phyloP scores from a whole-genome alignment of 805 yeast genomes.

The Hanseniaspora guilliermondii region DNA sequence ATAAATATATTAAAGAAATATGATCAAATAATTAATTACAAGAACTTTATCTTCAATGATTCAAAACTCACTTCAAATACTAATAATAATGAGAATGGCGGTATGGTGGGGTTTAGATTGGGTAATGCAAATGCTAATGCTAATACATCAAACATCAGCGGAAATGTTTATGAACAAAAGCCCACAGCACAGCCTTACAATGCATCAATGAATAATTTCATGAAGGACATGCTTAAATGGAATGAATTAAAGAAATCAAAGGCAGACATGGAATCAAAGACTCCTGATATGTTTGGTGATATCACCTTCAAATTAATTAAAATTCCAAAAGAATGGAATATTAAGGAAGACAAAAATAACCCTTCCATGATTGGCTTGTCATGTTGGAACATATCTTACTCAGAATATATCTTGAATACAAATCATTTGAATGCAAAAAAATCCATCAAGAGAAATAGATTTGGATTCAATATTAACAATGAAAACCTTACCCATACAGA shows the following conservation, averaged over 20 bases:
- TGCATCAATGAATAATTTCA: background rate
- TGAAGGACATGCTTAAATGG: constrained; percentile 10
- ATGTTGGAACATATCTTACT: constrained; percentile 3
- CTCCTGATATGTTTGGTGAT: constrained; percentile 1
- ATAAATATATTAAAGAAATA: constrained; percentile 4
- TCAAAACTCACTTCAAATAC: background rate
- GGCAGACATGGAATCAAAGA: background rate
- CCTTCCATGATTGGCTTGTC: background rate
- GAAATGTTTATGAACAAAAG: background rate
- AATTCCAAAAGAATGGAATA: constrained; percentile 7
- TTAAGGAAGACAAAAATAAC: background rate
- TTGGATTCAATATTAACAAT: constrained; percentile 8
- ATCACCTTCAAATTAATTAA: constrained; percentile 6
- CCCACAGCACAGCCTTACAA: background rate
- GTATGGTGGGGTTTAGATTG: background rate
- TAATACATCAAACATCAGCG: background rate
- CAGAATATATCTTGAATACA: background rate
- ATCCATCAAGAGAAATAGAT: background rate
- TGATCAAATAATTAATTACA: constrained; percentile 7
- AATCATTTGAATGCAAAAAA: background rate
- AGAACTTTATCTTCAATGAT: background rate
- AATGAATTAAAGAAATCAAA: background rate
- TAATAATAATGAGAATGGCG: background rate
- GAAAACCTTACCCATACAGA: background rate
- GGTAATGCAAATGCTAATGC: background rate